Evolutionary conservation across 352 stramenopile species (phyloP).

Genomic region (Pilasporangium apinafurcum): DNA sequence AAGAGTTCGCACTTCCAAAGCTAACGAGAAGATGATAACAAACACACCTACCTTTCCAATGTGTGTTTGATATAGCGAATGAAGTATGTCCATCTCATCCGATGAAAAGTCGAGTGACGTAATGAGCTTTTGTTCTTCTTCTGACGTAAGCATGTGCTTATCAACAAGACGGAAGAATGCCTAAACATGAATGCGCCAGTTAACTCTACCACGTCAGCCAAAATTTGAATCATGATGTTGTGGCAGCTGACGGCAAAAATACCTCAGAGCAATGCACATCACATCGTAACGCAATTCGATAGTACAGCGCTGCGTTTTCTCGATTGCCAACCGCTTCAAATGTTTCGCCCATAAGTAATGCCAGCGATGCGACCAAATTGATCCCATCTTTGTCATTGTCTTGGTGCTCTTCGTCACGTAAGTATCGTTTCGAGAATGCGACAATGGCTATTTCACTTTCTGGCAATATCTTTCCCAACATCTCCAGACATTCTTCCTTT

Average conservation of each 20-base stretch:
- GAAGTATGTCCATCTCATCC: constrained; percentile 54
- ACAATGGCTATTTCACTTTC: constrained; percentile 55
- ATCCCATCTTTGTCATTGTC: constrained; percentile 22
- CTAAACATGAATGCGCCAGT: constrained; percentile 7
- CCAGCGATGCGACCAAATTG: constrained; percentile 75
- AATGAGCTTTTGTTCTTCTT: constrained; percentile 65
- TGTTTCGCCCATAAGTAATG: constrained; percentile 76
- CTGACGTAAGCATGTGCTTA: constrained; percentile 75
- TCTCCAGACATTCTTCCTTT: constrained; percentile 75
- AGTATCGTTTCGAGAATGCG: constrained; percentile 34
- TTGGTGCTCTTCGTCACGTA: constrained; percentile 7
- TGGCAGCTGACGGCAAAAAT: neutral
- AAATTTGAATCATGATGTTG: neutral
- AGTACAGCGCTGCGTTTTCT: constrained; percentile 76
- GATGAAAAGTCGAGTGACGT: constrained; percentile 57
- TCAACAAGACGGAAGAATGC: constrained; percentile 84
- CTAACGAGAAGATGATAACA: neutral
- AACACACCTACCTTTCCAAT: constrained; percentile 43
- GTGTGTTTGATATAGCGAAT: constrained; percentile 58
- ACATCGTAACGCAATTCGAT: constrained; percentile 62
- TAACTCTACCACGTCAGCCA: too few relatives aligned
- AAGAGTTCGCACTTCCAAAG: neutral
- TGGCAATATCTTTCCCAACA: constrained; percentile 52
- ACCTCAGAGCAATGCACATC: constrained; percentile 79
- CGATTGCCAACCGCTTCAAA: constrained; percentile 81